phyloP scores from a whole-genome alignment of 805 yeast species.

The Yamadazyma insecticola region DNA sequence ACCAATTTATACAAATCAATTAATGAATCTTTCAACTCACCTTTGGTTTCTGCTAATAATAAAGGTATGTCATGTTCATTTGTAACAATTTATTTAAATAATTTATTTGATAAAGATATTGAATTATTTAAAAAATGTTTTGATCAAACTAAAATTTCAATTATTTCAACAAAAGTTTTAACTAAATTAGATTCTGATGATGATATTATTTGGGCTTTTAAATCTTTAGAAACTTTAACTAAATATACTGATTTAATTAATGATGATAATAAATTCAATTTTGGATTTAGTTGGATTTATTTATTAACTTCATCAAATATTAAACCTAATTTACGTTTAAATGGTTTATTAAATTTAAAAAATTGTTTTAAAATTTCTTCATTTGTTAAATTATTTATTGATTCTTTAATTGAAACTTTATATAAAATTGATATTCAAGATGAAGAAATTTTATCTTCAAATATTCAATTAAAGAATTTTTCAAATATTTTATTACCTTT shows the following conservation, averaged over 20 bases:
- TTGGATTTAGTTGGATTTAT: conserved; percentile 50
- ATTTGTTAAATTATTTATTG: too few relatives aligned
- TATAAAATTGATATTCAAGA: too few relatives aligned
- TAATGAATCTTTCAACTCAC: conserved; percentile 45
- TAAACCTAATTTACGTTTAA: conserved; percentile 26
- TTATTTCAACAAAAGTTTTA: conserved; percentile 46
- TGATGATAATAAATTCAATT: conserved; percentile 14
- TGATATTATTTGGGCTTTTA: conserved; percentile 51
- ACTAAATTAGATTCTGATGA: conserved; percentile 41
- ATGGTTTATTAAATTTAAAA: conserved; percentile 27
- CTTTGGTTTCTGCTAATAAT: conserved; percentile 49
- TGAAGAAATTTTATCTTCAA: too few relatives aligned
- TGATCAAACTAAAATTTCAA: conserved; percentile 43
- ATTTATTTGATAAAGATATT: conserved; percentile 7
- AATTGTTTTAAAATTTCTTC: too few relatives aligned
- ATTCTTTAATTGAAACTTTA: conserved; percentile 2
- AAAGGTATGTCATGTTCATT: conserved; percentile 53
- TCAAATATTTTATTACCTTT: too few relatives aligned
- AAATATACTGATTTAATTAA: conserved; percentile 9
- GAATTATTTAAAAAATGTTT: conserved; percentile 14
- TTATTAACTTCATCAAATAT: conserved; percentile 40
- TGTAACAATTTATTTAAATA: conserved; percentile 32
- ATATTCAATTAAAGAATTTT: conserved; percentile 5
- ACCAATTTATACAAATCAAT: conserved; percentile 21
- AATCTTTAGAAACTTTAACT: conserved; percentile 37